Conservation (phyloP, 2,329 filamentous ascomycete species). For the Colletotrichum navitas region DNA sequence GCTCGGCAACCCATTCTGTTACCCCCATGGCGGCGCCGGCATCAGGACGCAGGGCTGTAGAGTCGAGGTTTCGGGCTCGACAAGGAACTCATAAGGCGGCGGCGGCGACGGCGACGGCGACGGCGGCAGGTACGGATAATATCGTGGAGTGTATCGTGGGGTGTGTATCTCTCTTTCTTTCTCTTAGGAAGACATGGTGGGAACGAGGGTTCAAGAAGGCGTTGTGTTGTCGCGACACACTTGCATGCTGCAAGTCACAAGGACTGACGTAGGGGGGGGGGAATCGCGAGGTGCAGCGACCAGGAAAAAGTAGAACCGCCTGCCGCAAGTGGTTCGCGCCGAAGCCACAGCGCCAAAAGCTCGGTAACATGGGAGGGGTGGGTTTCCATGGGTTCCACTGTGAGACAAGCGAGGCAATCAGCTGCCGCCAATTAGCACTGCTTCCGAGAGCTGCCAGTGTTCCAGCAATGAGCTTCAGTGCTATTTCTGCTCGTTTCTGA, state of each 20-base stretch:
- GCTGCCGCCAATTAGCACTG: conserved; percentile 40
- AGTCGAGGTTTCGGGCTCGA: conserved; percentile 50
- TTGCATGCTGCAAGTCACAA: conserved; percentile 40
- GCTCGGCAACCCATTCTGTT: conserved; percentile 64
- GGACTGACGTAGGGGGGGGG: conserved; percentile 41
- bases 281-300: conserved; percentile 40
- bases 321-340: conserved; percentile 41
- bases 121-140: neutral
- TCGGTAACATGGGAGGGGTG: conserved; percentile 28
- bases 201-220: conserved; percentile 5
- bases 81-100: conserved; percentile 42
- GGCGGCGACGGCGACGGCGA: neutral
- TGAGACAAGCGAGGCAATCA: conserved; percentile 42
- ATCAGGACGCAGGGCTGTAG: conserved; percentile 42
- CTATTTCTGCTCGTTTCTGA: conserved; percentile 4
- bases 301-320: conserved; percentile 41
- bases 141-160: conserved; percentile 10
- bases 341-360: conserved; percentile 42
- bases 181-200: conserved; percentile 39
- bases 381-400: conserved; percentile 27
- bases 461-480: conserved; percentile 28
- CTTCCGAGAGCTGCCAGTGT: conserved; percentile 33
- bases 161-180: neutral
- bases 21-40: conserved; percentile 54
- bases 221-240: conserved; percentile 37